phyloP scores from a whole-genome alignment of 2,329 filamentous ascomycete species.

The Xylariaceae sp. region DNA sequence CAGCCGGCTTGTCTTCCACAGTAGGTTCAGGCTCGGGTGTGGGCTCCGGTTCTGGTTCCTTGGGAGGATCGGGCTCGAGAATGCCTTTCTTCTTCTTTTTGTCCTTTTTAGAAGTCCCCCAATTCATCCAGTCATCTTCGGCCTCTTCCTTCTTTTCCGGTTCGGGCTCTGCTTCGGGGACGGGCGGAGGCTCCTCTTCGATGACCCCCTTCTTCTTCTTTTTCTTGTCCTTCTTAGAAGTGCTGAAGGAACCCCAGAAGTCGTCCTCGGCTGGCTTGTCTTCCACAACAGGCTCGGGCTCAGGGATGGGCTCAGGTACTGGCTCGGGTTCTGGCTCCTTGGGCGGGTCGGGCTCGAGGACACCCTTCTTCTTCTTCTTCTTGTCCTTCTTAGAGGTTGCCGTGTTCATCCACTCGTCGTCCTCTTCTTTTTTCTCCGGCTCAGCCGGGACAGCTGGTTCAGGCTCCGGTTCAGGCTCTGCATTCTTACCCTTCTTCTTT shows the following conservation, averaged over 20 bases:
- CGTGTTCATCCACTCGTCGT: constrained; percentile 13
- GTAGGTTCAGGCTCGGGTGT: constrained; percentile 7
- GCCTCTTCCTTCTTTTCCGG: constrained; percentile 11
- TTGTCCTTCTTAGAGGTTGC: constrained; percentile 23
- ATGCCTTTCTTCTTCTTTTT: constrained; percentile 29
- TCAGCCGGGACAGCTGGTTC: constrained; percentile 7
- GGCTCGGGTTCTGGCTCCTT: constrained; percentile 10
- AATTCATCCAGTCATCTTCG: constrained; percentile 27
- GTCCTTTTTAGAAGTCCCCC: constrained; percentile 24
- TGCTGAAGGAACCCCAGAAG: constrained; percentile 3
- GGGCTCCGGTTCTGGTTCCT: constrained; percentile 9
- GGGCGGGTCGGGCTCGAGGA: constrained; percentile 11
- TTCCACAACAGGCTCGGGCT: constrained; percentile 15
- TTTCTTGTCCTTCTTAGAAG: constrained; percentile 22
- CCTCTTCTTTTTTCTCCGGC: constrained; percentile 12
- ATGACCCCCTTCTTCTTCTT: constrained; percentile 19
- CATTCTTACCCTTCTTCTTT: constrained; percentile 10
- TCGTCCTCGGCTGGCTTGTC: constrained; percentile 16
- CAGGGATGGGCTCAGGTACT: constrained; percentile 8
- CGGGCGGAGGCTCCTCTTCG: constrained; percentile 18
- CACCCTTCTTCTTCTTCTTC: constrained; percentile 24
- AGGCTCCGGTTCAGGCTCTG: constrained; percentile 5
- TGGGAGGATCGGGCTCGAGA: constrained; percentile 6
- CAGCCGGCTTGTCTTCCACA: constrained; percentile 1
- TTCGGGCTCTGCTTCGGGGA: constrained; percentile 19